Base-by-base conservation (phyloP, 1,284 basidiomycete genomes). In the Coniferiporia weirii region DNA sequence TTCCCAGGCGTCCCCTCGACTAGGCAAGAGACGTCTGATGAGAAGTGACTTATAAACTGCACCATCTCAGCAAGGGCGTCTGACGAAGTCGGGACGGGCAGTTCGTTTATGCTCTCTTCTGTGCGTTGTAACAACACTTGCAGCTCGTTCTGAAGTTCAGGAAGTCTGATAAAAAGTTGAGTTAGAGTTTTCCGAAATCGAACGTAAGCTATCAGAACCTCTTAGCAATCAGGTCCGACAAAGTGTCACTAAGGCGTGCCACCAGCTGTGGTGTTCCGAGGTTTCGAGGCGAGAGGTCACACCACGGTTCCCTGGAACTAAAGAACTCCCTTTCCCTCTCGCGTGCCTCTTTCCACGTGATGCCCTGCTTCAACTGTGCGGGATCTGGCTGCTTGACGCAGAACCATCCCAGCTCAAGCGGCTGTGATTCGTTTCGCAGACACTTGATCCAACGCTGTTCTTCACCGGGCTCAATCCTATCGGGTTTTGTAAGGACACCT, bases 401-500 rank as follows among this genome's bases (percentile, higher is more conserved):
- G 66, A 77, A 90, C 86, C 87, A 91, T 8, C 83, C 83, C 57
- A 89, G 81, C 5, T 76, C 70, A 0, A 89, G 73, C 0, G 77
- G 66, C 53, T 85, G 80, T 7, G 74, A 74, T 46, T 85, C 79
- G 59, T 85, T 81, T 6, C 76, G 72, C 35, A 89, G 78, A 49
- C 85, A 78, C 0, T 69, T 68, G 7, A 89, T 61, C 89, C 89
- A 91, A 0, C 65, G 66, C 0, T 68, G 64, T 62, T 89, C 83
- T 35, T 89, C 84, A 0, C 86, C 88, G 0, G 64, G 4, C 0
- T 80, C 81, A 52, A 91, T 87, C 4, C 84, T 80, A 66, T 92
- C 90, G 0, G 89, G 86, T 66, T 91, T 92, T 0, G 89, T 92
- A 17, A 91, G 75, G 12, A 91, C 89, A 57, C 89, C 89, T 91